Base-by-base conservation (phyloP, 2,329 filamentous ascomycete genomes). In the Penicillium sclerotigenum region DNA sequence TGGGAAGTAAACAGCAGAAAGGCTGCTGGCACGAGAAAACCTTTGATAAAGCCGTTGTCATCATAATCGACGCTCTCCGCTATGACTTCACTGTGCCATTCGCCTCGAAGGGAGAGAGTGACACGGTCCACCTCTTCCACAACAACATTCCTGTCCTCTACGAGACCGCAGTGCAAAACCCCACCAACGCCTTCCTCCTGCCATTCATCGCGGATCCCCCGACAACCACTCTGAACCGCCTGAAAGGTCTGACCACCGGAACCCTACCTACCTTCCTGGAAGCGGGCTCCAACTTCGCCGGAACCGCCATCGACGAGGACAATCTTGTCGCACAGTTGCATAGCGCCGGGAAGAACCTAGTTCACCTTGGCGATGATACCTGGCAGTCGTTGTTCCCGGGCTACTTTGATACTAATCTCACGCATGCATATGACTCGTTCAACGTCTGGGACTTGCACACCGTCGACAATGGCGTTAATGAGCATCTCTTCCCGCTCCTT, bases 361-460 rank as follows among this genome's bases (percentile, higher is more conserved):
- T 92, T 6, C 95, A 99, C 68, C 79, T 99, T 36, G 94, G 94
- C n/a, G 94, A 99, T 72, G 93, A 99, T 75, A 99, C 94, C 5
- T 99, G 94, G 94, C 89, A 91, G 63, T 83, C 90, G 41, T 79
- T 99, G 16, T 99, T 97, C 71, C 94, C 94, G 0, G 90, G 83
- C n/a, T 91, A 95, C 73, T 99, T 99, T 67, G 87, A 96, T 71
- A 78, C 86, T 9, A 89, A 93, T 54, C 84, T 97, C 54, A 96
- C 92, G 64, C 85, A 82, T 65, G 85, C 94, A 0, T 99, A 96
- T 73, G 93, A 97, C 72, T 97, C 93, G 59, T 96, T 99, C 77
- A 97, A 97, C 69, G 94, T 97, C 7, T 97, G 91, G 91, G 94
- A 99, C 72, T 75, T 99, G 66, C 91, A 97, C 72, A 97, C 94